Percentiles rank a stretch among this genome's conserved stretches.
Evolutionary conservation across 805 yeast species (phyloP).

Genomic region (Suhomyces tanzawaensis): DNA sequence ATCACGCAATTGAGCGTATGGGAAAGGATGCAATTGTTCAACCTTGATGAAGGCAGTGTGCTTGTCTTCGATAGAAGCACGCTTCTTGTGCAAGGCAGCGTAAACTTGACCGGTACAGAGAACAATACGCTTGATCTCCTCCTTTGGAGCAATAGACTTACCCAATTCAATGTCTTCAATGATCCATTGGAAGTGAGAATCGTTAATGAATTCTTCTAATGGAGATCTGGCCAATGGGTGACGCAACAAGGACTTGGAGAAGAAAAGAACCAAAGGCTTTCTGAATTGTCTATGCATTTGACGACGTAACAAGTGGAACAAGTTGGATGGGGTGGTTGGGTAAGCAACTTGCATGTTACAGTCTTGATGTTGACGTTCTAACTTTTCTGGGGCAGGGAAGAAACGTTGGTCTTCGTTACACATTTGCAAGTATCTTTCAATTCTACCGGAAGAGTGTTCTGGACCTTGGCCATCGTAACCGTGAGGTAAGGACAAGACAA

Average conservation of each 20-base stretch:
- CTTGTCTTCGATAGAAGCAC: slow-evolving; percentile 72
- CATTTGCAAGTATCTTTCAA: slow-evolving; percentile 93
- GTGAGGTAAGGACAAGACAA: slow-evolving; percentile 93
- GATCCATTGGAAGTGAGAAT: slow-evolving; percentile 91
- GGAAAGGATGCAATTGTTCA: slow-evolving; percentile 99
- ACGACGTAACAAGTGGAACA: slow-evolving; percentile 96
- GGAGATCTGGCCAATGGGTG: slow-evolving; percentile 95
- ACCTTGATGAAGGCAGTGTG: slow-evolving; percentile 84
- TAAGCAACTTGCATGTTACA: slow-evolving; percentile 97
- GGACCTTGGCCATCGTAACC: slow-evolving; percentile 99
- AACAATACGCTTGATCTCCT: slow-evolving; percentile 83
- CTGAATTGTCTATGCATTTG: slow-evolving; percentile 99
- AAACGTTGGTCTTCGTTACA: slow-evolving; percentile 93
- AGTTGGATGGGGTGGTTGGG: slow-evolving; percentile 96
- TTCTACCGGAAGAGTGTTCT: slow-evolving; percentile 97
- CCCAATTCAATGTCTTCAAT: slow-evolving; percentile 90
- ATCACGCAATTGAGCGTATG: slow-evolving; percentile 90
- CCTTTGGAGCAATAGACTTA: slow-evolving; percentile 69
- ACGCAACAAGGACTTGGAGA: slow-evolving; percentile 92
- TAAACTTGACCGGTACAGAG: slow-evolving; percentile 91
- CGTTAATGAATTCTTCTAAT: slow-evolving; percentile 83
- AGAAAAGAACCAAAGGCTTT: slow-evolving; percentile 80
- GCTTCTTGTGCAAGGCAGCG: slow-evolving; percentile 87
- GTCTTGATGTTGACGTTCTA: slow-evolving; percentile 97
- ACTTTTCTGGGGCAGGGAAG: slow-evolving; percentile 87